Base-by-base conservation (phyloP, 305 asterid genomes). In the Plantago coronopus region DNA sequence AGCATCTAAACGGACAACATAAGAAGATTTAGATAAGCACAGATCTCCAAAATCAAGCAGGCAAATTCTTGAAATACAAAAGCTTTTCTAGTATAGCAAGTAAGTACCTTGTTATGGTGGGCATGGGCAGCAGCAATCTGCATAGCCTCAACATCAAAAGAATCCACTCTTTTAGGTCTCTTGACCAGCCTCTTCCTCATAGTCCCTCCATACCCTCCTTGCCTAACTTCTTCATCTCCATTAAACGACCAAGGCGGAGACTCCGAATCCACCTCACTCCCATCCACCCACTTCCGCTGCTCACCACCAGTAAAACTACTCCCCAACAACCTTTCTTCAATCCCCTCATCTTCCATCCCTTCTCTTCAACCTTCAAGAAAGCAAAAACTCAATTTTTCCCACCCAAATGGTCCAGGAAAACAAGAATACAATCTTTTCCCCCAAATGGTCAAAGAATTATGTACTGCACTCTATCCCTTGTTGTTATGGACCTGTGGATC, bases 111-210 rank as follows among this genome's bases (percentile, higher is more conserved):
- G 43, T 72, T 64, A 61, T 80, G 88, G 76, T 80, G 94, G 14
- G 51, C 78, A 72, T 89, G 85, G 22, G 81, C 55, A 31, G 71
- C 86, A 68, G 91, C 66, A 72, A 93, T 83, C 72, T 86, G 83
- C 98, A 93, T 83, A 40, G 98, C 95, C 72, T 93, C 98, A 72
- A 93, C 98, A 73, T 89, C 98, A 61, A 93, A 83, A 18, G 98
- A 93, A 72, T 93, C 90, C 38, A 74, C 75, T 76, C 98, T 81
- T 61, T 74, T 87, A 59, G 96, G 96, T 82, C 76, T 89, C 87
- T 93, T 93, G 17, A 75, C 61, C 3, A 93, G 86, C 81, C 98
- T 86, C 68, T 95, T 80, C 56, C 97, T 72, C 16, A 87, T 79
- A 75, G 81, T 51, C 57, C 57, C 69, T 49, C 84, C 94, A 81